Conservation (phyloP, 352 stramenopile genomes). For the Globisporangium splendens region DNA sequence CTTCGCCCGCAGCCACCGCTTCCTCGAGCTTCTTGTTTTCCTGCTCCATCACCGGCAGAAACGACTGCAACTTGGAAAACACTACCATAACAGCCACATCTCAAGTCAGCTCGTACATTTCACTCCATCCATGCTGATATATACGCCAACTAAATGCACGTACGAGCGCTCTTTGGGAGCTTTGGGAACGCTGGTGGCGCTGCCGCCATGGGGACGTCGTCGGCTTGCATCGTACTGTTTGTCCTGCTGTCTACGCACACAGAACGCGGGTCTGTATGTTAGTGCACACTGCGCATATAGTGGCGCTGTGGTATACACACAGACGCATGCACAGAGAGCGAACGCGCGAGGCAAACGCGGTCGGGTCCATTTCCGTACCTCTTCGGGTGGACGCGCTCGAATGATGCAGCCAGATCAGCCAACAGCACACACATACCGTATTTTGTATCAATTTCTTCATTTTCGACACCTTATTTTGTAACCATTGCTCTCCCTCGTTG, state of each 20-base stretch:
- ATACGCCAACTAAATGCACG: slow-evolving; percentile 13
- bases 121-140: neutral
- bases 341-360: too few species aligned
- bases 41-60: slow-evolving; percentile 65
- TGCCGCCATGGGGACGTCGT: slow-evolving; percentile 12
- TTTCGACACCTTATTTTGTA: neutral
- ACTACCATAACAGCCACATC: slow-evolving; percentile 23
- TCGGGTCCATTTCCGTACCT: slow-evolving; percentile 1
- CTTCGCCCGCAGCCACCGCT: slow-evolving; percentile 50
- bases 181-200: slow-evolving; percentile 37
- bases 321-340: too few species aligned
- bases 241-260: neutral
- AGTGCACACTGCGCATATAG: too few species aligned
- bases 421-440: too few species aligned
- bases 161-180: slow-evolving; percentile 61
- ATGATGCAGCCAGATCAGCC: too few species aligned
- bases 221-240: neutral
- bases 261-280: too few species aligned
- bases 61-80: slow-evolving; percentile 69
- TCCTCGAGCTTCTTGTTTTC: slow-evolving; percentile 77
- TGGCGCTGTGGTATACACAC: too few species aligned
- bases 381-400: slow-evolving; percentile 10
- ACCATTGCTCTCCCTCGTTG: neutral
- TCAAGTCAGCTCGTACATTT: too few species aligned
- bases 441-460: too few species aligned